Conservation (phyloP, 2,329 filamentous ascomycete genomes). For the Talaromyces islandicus region DNA sequence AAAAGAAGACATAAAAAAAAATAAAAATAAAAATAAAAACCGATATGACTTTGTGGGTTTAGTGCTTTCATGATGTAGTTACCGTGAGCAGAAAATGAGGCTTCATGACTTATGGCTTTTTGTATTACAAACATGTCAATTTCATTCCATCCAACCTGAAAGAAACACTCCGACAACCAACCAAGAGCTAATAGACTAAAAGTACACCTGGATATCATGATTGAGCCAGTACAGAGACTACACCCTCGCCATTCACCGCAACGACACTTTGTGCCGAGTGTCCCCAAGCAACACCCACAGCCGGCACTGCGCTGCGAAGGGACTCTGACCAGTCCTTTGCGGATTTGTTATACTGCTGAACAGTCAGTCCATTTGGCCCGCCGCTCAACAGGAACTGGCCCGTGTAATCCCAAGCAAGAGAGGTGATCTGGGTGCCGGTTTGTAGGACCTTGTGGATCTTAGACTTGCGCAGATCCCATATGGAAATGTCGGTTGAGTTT, state of each 20-base stretch:
- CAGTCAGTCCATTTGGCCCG: constrained; percentile 72
- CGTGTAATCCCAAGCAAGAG: constrained; percentile 85
- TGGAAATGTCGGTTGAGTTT: constrained; percentile 69
- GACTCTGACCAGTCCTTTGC: constrained; percentile 86
- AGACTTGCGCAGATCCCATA: constrained; percentile 89
- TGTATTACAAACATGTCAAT: background rate
- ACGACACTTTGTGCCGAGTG: constrained; percentile 67
- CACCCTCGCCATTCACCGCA: constrained; percentile 67
- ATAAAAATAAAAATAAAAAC: background rate
- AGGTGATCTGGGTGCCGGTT: constrained; percentile 69
- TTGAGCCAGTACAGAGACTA: constrained; percentile 64
- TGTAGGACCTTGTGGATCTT: constrained; percentile 79
- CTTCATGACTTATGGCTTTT: background rate
- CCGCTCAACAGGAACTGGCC: constrained; percentile 85
- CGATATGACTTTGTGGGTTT: background rate
- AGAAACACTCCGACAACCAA: background rate
- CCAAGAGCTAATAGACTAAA: constrained; percentile 8
- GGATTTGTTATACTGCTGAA: constrained; percentile 84
- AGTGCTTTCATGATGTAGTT: background rate
- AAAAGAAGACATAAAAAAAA: background rate
- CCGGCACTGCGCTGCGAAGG: constrained; percentile 67
- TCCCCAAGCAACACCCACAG: constrained; percentile 73
- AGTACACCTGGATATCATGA: constrained; percentile 34
- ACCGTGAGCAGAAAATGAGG: background rate
- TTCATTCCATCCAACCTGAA: background rate